A percentile compares a stretch with the other conserved stretches of the same genome.
These are phyloP conservation scores for Sisymbrium irio DNA, from an alignment of 345 rosid genomes.

Conservation along the genomic window DNA sequence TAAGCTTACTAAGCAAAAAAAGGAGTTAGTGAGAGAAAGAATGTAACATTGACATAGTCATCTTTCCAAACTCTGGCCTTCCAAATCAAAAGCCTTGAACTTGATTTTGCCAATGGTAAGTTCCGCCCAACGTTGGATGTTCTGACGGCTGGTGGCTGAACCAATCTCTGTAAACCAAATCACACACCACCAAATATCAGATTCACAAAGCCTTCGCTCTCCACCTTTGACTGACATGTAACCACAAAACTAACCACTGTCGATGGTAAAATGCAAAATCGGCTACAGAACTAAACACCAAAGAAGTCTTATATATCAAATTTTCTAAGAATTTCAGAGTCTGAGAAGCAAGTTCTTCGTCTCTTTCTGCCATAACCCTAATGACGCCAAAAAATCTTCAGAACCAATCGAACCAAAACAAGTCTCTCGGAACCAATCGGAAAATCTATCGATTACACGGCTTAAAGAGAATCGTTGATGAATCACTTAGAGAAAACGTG, in stretches of 20 bases:
- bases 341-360: conserved; percentile 81
- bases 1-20: too few relatives aligned
- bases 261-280: background rate
- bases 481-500: too few relatives aligned
- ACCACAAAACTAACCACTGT: background rate
- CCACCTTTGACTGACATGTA: too few relatives aligned
- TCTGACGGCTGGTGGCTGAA: conserved; percentile 73
- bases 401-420: conserved; percentile 80
- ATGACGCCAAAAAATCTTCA: conserved; percentile 65
- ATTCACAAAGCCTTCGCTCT: background rate
- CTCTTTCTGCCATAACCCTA: conserved; percentile 74
- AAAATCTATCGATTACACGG: too few relatives aligned
- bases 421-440: too few relatives aligned
- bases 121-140: conserved; percentile 78
- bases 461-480: too few relatives aligned
- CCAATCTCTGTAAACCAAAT: conserved; percentile 55
- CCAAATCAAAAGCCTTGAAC: conserved; percentile 85
- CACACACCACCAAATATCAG: background rate
- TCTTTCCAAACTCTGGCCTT: conserved; percentile 89
- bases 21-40: background rate
- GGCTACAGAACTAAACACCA: background rate
- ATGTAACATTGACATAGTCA: conserved; percentile 67
- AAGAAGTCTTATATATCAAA: too few relatives aligned
- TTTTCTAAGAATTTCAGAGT: too few relatives aligned
- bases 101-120: conserved; percentile 77